Evolutionary conservation across 1,284 basidiomycete species (phyloP), one percentile per base, ranked within the genome.

Genomic region (Puccinia triticina): DNA sequence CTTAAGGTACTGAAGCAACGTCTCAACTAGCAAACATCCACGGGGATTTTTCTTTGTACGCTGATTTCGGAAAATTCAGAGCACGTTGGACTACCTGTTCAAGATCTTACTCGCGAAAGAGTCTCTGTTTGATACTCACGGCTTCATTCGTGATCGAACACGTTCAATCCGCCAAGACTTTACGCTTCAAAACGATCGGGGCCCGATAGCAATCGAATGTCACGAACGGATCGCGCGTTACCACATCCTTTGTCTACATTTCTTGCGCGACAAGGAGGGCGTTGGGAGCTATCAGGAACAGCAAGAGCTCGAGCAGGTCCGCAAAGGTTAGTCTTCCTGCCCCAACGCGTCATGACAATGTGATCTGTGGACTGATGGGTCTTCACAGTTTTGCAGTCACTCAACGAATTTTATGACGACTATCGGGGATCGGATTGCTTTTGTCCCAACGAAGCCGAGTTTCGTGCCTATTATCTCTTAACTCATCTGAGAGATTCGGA

Each of bases 321-420:
- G 94, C 90, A 94, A 96, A 87, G 93, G 94, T 94, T 85, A 78
- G 92, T 21, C 29, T n/a, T n/a, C n/a, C n/a, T n/a, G n/a, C n/a
- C n/a, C n/a, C n/a, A n/a, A n/a, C n/a, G n/a, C n/a, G n/a, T n/a
- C n/a, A n/a, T n/a, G n/a, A n/a, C n/a, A n/a, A n/a, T n/a, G n/a
- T 59, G 2, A n/a, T 55, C 2, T 40, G 14, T 34, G 32, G n/a
- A 40, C 34, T 82, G 46, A 82, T 55, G 46, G 32, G n/a, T n/a
- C 26, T 46, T 77, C 64, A 37, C 84, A 96, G 94, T 94, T 32
- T 90, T 98, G 55, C 93, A 94, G 85, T 94, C 92, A 85, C 89
- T 98, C 72, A 94, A 94, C 86, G 94, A 98, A 86, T 96, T 94
- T 85, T 97, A 98, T 87, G 92, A 94, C 85, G 96, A 98, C 84